phyloP scores from a whole-genome alignment of 768 basidiomycete species.

The Saitozyma podzolica region DNA sequence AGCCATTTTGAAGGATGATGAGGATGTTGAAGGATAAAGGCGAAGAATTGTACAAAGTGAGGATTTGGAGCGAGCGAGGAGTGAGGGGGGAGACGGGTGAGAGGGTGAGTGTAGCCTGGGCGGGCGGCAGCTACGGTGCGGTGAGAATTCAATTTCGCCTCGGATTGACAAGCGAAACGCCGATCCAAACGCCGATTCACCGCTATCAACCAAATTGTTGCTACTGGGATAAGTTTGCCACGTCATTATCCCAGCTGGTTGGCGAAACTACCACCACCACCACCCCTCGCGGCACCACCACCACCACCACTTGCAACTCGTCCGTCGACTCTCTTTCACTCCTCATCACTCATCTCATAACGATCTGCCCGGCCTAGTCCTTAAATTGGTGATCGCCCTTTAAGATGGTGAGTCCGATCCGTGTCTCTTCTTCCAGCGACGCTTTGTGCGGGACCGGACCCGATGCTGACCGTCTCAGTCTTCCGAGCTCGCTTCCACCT shows the following conservation, averaged over 20 bases:
- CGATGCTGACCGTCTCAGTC: constrained; percentile 32
- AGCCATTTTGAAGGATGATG: constrained; percentile 37
- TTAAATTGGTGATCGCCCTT: constrained; percentile 39
- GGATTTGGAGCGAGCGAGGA: too few relatives aligned
- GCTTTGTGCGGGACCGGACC: background rate
- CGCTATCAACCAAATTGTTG: too few relatives aligned
- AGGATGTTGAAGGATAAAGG: constrained; percentile 29
- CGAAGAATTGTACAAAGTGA: constrained; percentile 1
- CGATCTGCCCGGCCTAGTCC: constrained; percentile 26
- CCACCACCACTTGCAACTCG: too few relatives aligned
- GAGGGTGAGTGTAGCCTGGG: too few relatives aligned
- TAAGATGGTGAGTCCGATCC: constrained; percentile 31
- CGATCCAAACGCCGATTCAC: background rate
- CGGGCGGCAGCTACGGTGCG: background rate
- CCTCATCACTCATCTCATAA: constrained; percentile 14
- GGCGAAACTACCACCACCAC: too few relatives aligned
- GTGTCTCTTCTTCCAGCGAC: background rate
- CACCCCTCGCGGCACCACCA: too few relatives aligned
- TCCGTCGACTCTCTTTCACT: background rate
- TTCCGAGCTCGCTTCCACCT: constrained; percentile 84
- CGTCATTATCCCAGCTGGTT: too few relatives aligned
- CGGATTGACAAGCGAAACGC: constrained; percentile 6
- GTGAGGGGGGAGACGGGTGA: too few relatives aligned
- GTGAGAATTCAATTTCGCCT: background rate
- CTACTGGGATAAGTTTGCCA: too few relatives aligned